Evolutionary conservation across 2,329 filamentous ascomycete genomes (phyloP).

Genomic region (Lachnellula subtilissima): DNA sequence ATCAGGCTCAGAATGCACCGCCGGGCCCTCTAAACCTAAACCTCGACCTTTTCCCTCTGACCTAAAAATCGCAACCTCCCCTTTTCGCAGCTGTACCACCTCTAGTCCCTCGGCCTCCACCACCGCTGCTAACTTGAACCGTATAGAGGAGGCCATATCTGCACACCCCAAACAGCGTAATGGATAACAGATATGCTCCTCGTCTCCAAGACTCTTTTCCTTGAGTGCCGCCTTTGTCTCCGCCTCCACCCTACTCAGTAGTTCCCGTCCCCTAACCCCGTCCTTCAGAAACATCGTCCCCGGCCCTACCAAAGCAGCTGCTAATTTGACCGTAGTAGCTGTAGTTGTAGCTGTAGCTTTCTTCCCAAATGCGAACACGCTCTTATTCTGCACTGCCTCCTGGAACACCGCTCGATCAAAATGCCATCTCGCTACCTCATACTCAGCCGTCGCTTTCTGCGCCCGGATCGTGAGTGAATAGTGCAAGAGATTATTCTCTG

Average conservation of each 20-base stretch:
- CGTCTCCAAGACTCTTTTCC: neutral
- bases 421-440: constrained; percentile 9
- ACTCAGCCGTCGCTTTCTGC: constrained; percentile 3
- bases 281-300: constrained; percentile 6
- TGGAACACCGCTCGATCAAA: constrained; percentile 4
- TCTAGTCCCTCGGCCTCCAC: constrained; percentile 2
- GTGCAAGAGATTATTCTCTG: neutral
- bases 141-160: constrained; percentile 1
- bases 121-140: neutral
- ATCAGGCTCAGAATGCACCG: constrained; percentile 6
- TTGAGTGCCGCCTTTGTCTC: neutral
- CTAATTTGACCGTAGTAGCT: neutral
- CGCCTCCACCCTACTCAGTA: neutral
- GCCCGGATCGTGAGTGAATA: constrained; percentile 7
- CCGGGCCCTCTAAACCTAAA: neutral
- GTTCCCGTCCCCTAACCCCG: neutral
- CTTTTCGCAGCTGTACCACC: neutral
- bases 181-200: constrained; percentile 1
- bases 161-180: constrained; percentile 7
- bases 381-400: neutral
- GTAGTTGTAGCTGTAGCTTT: neutral
- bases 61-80: constrained; percentile 4
- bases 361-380: neutral
- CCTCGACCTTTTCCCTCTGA: neutral
- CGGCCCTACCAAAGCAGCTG: constrained; percentile 2